Conservation (phyloP, 2,329 filamentous ascomycete genomes). For the Fusarium illudens region DNA sequence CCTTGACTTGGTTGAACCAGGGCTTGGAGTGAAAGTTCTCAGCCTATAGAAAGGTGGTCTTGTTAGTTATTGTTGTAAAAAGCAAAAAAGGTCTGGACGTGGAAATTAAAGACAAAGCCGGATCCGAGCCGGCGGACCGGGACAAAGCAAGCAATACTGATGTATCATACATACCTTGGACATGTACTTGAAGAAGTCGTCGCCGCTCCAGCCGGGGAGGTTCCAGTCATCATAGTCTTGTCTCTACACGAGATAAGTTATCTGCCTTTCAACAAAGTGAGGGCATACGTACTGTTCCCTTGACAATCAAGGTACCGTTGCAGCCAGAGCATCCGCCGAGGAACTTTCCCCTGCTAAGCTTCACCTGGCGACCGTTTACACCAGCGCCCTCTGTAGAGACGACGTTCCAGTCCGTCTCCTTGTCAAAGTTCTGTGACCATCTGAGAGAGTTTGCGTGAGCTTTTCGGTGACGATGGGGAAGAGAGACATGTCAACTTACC, state of each 20-base stretch:
- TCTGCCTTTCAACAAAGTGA: too few relatives aligned
- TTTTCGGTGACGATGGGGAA: too few relatives aligned
- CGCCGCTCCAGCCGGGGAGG: conserved; percentile 63
- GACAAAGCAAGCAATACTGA: not conserved
- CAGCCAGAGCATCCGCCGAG: conserved; percentile 59
- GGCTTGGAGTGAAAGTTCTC: conserved; percentile 67
- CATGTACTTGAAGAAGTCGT: conserved; percentile 66
- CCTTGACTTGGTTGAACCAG: conserved; percentile 61
- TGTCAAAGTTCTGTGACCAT: conserved; percentile 58
- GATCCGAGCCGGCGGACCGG: not conserved
- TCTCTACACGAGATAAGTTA: conserved; percentile 42
- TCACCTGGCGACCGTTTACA: conserved; percentile 54
- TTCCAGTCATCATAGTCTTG: conserved; percentile 65
- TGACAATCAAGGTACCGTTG: conserved; percentile 60
- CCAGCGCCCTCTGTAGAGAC: conserved; percentile 50
- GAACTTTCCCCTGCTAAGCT: conserved; percentile 58
- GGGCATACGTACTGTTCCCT: conserved; percentile 46
- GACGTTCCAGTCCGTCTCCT: conserved; percentile 62
- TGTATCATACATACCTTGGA: conserved; percentile 52
- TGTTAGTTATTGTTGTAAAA: not conserved
- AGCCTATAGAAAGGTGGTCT: conserved; percentile 46
- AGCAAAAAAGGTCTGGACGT: not conserved
- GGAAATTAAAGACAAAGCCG: not conserved
- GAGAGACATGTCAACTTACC: conserved; percentile 43
- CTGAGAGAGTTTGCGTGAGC: conserved; percentile 16